Evolutionary conservation across 805 yeast species (phyloP).

Genomic region (Ogataea degrootiae): DNA sequence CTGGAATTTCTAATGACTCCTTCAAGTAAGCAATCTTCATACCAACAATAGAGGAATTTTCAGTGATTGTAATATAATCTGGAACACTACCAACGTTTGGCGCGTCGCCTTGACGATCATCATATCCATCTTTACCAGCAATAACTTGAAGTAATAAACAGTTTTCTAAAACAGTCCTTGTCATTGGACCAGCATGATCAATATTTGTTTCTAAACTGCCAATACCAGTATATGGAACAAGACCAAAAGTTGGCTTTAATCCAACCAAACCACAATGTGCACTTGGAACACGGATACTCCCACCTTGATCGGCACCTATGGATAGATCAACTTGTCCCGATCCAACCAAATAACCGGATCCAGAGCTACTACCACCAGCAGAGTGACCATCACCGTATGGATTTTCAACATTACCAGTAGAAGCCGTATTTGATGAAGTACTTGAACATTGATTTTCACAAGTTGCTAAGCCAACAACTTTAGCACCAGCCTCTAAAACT

Average conservation of each 20-base stretch:
- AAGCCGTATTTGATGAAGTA: conserved; percentile 27
- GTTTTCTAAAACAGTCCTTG: conserved; percentile 31
- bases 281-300: conserved; percentile 47
- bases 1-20: conserved; percentile 32
- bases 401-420: conserved; percentile 40
- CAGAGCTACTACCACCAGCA: conserved; percentile 49
- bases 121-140: conserved; percentile 34
- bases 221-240: conserved; percentile 34
- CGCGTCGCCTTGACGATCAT: conserved; percentile 24
- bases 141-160: conserved; percentile 28
- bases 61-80: conserved; percentile 16
- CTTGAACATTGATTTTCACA: conserved; percentile 33
- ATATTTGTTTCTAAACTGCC: conserved; percentile 30
- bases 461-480: conserved; percentile 30
- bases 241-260: conserved; percentile 46
- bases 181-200: conserved; percentile 38
- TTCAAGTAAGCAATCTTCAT: conserved; percentile 31
- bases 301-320: conserved; percentile 36
- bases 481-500: conserved; percentile 32
- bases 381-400: conserved; percentile 33
- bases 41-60: conserved; percentile 21
- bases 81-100: conserved; percentile 17
- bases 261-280: conserved; percentile 32
- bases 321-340: conserved; percentile 40
- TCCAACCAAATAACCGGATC: conserved; percentile 40